phyloP scores from a whole-genome alignment of 31 red algal genomes.

The Bonnemaisonia californica region DNA sequence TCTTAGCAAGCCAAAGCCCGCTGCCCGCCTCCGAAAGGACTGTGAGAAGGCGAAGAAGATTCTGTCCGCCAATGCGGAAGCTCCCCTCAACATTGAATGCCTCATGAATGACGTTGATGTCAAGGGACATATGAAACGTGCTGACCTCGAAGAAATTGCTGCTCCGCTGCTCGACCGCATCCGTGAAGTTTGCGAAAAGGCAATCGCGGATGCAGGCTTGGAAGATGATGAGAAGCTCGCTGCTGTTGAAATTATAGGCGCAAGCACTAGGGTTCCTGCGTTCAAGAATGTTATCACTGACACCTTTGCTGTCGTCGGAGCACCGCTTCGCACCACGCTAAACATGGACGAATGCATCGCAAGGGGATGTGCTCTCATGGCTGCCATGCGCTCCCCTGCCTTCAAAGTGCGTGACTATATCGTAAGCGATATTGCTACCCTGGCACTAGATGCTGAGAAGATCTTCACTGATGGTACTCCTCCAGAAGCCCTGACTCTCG shows the following conservation, averaged over 20 bases:
- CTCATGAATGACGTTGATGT: conserved; percentile 99
- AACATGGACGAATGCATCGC: conserved; percentile 94
- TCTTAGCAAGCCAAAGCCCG: conserved; percentile 66
- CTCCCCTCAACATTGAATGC: conserved; percentile 93
- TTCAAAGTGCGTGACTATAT: conserved; percentile 87
- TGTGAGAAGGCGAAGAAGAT: conserved; percentile 95
- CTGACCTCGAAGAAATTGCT: conserved; percentile 74
- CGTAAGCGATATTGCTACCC: conserved; percentile 77
- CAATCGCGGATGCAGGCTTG: conserved; percentile 45
- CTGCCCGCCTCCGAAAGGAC: conserved; percentile 70
- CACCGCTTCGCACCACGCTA: conserved; percentile 73
- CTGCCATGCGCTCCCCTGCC: conserved; percentile 89
- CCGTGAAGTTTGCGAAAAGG: conserved; percentile 52
- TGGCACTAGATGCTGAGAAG: conserved; percentile 73
- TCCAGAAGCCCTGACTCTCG: conserved; percentile 46
- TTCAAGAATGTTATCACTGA: conserved; percentile 75
- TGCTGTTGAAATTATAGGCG: conserved; percentile 95
- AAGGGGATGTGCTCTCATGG: conserved; percentile 90
- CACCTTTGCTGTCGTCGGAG: conserved; percentile 41
- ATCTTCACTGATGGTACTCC: conserved; percentile 55
- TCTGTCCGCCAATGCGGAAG: conserved; percentile 79
- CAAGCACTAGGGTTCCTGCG: conserved; percentile 84
- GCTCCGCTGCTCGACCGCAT: conserved; percentile 75
- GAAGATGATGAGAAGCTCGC: conserved; percentile 44
- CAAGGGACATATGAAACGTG: conserved; percentile 49